phyloP scores from a whole-genome alignment of 106 monocot genomes.

The Narthecium ossifragum region DNA sequence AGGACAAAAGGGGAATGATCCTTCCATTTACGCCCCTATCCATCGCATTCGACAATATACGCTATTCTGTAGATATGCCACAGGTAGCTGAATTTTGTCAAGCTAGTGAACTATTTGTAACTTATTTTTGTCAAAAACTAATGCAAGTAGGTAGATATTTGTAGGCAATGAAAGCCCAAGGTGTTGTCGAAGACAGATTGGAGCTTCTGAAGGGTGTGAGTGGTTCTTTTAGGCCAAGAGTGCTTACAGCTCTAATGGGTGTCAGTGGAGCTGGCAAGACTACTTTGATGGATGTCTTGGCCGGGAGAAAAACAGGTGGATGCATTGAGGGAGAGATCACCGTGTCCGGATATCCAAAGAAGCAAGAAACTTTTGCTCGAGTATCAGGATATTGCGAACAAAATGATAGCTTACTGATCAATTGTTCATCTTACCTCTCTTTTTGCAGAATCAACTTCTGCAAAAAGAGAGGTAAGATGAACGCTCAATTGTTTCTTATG shows the following conservation, averaged over 20 bases:
- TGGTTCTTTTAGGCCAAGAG: constrained; percentile 45
- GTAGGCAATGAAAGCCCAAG: constrained; percentile 43
- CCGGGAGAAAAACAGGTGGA: constrained; percentile 51
- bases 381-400: constrained; percentile 57
- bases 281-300: constrained; percentile 51
- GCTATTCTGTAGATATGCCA: constrained; percentile 33
- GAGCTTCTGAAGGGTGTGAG: constrained; percentile 40
- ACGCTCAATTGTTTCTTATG: background rate
- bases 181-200: constrained; percentile 24
- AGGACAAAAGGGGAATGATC: constrained; percentile 19
- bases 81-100: constrained; percentile 2
- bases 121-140: background rate
- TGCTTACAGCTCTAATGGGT: constrained; percentile 51
- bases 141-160: background rate
- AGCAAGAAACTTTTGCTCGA: constrained; percentile 51
- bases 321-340: constrained; percentile 38
- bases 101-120: too few species aligned
- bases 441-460: constrained; percentile 29
- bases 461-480: constrained; percentile 23
- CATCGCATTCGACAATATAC: constrained; percentile 23
- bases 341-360: constrained; percentile 45
- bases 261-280: constrained; percentile 59
- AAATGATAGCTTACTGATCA: too few species aligned
- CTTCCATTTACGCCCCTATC: constrained; percentile 20
- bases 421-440: too few species aligned